phyloP scores from a whole-genome alignment of 129 eudicot genomes.

The Escallonia rubra region DNA sequence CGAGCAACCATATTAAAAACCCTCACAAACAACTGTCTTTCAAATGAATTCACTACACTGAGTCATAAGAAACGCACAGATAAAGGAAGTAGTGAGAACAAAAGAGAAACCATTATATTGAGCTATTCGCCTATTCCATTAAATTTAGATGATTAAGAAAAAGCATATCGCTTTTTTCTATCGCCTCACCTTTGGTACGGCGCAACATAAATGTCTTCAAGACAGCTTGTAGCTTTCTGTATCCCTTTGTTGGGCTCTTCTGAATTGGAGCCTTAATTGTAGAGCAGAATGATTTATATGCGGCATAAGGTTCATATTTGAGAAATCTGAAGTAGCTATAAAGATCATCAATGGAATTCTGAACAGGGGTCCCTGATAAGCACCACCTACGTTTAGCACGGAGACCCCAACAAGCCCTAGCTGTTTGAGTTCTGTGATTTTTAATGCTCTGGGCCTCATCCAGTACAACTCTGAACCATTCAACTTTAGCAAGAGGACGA shows the following conservation, averaged over 20 bases:
- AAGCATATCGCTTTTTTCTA: too few relatives aligned
- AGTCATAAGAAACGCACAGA: too few relatives aligned
- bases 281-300: conserved; percentile 53
- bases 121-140: too few relatives aligned
- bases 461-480: conserved; percentile 95
- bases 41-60: too few relatives aligned
- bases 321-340: conserved; percentile 96
- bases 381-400: conserved; percentile 99
- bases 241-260: conserved; percentile 61
- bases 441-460: conserved; percentile 99
- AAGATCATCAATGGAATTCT: conserved; percentile 95
- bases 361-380: conserved; percentile 96
- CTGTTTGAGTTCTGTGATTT: conserved; percentile 85
- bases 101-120: too few relatives aligned
- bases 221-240: conserved; percentile 86
- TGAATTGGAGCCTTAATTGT: conserved; percentile 63
- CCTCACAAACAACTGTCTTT: too few relatives aligned
- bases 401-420: conserved; percentile 99
- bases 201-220: conserved; percentile 94
- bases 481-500: conserved; percentile 80
- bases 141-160: too few relatives aligned
- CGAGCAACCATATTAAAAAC: too few relatives aligned
- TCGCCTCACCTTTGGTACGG: conserved; percentile 77
- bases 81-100: too few relatives aligned
- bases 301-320: conserved; percentile 79